Conservation (phyloP, 1,284 basidiomycete species). For the Mycosarcoma maydis region DNA sequence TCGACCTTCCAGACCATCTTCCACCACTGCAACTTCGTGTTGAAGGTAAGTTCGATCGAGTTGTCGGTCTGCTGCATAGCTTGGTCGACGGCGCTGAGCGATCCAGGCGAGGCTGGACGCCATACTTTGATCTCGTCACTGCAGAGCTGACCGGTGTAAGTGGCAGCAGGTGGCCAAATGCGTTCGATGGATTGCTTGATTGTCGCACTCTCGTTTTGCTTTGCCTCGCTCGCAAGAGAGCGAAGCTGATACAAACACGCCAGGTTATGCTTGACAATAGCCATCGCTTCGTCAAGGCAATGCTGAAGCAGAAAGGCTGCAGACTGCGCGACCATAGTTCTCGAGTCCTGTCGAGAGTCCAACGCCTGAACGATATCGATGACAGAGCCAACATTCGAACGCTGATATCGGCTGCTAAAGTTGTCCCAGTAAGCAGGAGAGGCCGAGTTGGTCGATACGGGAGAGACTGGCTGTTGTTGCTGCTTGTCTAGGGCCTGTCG, state of each 20-base stretch:
- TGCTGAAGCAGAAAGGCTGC: constrained; percentile 34
- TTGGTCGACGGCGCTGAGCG: constrained; percentile 26
- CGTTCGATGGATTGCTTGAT: constrained; percentile 33
- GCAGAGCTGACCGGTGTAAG: constrained; percentile 24
- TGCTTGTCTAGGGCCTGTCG: constrained; percentile 30
- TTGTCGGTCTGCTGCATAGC: constrained; percentile 29
- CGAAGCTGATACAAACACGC: constrained; percentile 25
- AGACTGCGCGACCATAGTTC: constrained; percentile 23
- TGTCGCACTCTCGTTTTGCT: constrained; percentile 12
- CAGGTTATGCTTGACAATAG: constrained; percentile 17
- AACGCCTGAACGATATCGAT: constrained; percentile 17
- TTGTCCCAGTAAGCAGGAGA: constrained; percentile 30
- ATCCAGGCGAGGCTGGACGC: constrained; percentile 29
- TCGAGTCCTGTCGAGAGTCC: constrained; percentile 11
- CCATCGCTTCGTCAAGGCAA: constrained; percentile 36
- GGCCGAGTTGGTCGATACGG: not conserved
- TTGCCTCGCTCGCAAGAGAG: constrained; percentile 16
- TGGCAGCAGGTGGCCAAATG: constrained; percentile 32
- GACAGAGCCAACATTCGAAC: constrained; percentile 34
- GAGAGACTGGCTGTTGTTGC: not conserved
- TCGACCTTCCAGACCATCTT: constrained; percentile 59
- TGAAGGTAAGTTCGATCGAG: constrained; percentile 46
- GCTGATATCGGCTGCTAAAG: constrained; percentile 36
- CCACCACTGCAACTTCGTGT: constrained; percentile 58
- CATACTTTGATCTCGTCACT: constrained; percentile 26